Conservation (phyloP, 208 protist genomes). For the Trypanosoma caninum region DNA sequence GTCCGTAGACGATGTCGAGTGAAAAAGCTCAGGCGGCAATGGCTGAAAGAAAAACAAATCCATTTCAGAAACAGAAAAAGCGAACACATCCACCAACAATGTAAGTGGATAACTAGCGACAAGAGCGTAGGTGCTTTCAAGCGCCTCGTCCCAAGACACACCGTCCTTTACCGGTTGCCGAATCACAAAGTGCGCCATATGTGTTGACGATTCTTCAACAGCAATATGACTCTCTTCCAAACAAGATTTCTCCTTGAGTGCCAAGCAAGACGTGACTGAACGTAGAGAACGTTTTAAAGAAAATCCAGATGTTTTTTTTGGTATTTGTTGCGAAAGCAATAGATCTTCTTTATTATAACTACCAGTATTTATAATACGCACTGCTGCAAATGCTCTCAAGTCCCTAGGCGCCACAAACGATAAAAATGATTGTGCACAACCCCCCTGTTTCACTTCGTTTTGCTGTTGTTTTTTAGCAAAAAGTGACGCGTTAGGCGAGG, state of each 20-base stretch:
- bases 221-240: constrained; percentile 48
- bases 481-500: background rate
- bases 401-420: constrained; percentile 6
- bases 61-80: constrained; percentile 41
- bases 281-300: constrained; percentile 26
- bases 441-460: background rate
- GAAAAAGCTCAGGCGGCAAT: constrained; percentile 21
- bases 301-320: constrained; percentile 1
- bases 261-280: constrained; percentile 42
- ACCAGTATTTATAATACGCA: constrained; percentile 31
- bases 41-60: constrained; percentile 44
- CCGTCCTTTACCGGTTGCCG: constrained; percentile 2
- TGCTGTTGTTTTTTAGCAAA: background rate
- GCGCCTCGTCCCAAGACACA: background rate
- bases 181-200: constrained; percentile 32
- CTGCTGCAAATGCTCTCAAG: constrained; percentile 34
- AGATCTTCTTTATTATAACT: constrained; percentile 44
- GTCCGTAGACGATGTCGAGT: background rate
- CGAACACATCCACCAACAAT: constrained; percentile 43
- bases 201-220: constrained; percentile 20
- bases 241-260: constrained; percentile 33
- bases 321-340: constrained; percentile 4
- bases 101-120: constrained; percentile 29
- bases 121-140: background rate
- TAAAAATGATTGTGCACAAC: background rate